phyloP scores from a whole-genome alignment of 2,329 filamentous ascomycete species.

The Seiridium unicorne region DNA sequence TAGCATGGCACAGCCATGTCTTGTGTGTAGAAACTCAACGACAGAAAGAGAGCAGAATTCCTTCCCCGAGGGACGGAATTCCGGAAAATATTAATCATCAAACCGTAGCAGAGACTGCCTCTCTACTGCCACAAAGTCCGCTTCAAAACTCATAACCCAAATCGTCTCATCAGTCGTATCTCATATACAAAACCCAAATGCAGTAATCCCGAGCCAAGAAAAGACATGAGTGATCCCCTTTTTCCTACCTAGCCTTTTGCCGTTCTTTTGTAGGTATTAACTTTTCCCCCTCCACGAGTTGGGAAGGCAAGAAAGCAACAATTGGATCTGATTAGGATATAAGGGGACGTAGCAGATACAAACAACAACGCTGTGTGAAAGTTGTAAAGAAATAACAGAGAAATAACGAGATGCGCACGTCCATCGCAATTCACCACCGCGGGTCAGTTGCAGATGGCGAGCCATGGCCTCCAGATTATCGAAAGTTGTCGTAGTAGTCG shows the following conservation, averaged over 20 bases:
- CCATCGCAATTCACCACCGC: too few species aligned
- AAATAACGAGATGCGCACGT: neutral
- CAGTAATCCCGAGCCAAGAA: slow-evolving; percentile 15
- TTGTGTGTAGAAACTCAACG: slow-evolving; percentile 21
- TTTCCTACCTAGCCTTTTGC: slow-evolving; percentile 8
- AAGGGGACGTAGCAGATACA: neutral
- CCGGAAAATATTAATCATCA: neutral
- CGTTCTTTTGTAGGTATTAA: slow-evolving; percentile 17
- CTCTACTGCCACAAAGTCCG: neutral
- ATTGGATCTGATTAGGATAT: neutral
- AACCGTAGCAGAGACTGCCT: neutral
- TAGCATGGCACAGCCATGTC: slow-evolving; percentile 29
- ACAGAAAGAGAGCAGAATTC: slow-evolving; percentile 24
- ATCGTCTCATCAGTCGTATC: slow-evolving; percentile 21
- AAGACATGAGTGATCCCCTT: slow-evolving; percentile 12
- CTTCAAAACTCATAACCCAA: neutral
- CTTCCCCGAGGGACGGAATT: slow-evolving; percentile 5
- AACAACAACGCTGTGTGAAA: slow-evolving; percentile 5
- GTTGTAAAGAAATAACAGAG: slow-evolving; percentile 13
- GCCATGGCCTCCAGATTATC: neutral
- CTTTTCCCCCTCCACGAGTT: slow-evolving; percentile 8
- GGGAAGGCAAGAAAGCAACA: neutral
- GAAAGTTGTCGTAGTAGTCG: neutral
- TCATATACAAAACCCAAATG: slow-evolving; percentile 25
- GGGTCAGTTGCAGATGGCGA: neutral